A percentile compares a stretch with the other conserved stretches of the same genome.
These are phyloP conservation scores for Trichosporon asahii DNA, from an alignment of 1,284 basidiomycete genomes.

Conservation along the genomic window DNA sequence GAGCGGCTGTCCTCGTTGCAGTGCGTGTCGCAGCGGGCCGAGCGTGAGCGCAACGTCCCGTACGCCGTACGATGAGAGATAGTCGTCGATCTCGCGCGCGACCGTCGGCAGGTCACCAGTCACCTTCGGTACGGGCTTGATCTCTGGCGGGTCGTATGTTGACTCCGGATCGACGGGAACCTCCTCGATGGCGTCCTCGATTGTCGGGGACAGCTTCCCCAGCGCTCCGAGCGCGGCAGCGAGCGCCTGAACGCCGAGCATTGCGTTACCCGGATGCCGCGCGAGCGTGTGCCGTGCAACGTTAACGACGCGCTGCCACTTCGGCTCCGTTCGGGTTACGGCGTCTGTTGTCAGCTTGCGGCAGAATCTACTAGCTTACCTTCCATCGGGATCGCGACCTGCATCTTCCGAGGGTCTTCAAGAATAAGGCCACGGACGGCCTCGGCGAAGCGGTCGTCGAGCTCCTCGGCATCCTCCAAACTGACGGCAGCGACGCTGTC, in stretches of 20 bases:
- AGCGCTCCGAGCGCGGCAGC: neutral
- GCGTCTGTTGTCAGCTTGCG: conserved; percentile 18
- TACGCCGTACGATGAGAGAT: conserved; percentile 18
- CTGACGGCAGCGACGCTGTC: conserved; percentile 28
- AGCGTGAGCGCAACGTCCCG: conserved; percentile 15
- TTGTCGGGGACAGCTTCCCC: neutral
- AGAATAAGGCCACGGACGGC: conserved; percentile 23
- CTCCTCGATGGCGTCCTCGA: conserved; percentile 11
- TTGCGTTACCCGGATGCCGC: neutral
- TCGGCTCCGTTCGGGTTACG: conserved; percentile 17
- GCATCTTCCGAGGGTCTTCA: conserved; percentile 23
- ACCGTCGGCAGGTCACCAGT: neutral
- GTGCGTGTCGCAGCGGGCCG: conserved; percentile 28
- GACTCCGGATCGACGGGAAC: conserved; percentile 11
- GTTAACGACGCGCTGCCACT: conserved; percentile 25
- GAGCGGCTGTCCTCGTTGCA: conserved; percentile 20
- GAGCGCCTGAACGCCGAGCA: neutral
- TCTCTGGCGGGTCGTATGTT: conserved; percentile 16
- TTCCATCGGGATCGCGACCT: conserved; percentile 26
- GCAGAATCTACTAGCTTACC: conserved; percentile 19
- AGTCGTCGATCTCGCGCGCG: conserved; percentile 1
- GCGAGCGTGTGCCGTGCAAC: conserved; percentile 16
- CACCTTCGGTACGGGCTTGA: conserved; percentile 10
- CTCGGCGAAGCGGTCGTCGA: conserved; percentile 30
- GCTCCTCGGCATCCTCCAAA: conserved; percentile 31